Base-by-base conservation (phyloP, 192 early-diverging fungal species). In the Umbelopsis sp. region DNA sequence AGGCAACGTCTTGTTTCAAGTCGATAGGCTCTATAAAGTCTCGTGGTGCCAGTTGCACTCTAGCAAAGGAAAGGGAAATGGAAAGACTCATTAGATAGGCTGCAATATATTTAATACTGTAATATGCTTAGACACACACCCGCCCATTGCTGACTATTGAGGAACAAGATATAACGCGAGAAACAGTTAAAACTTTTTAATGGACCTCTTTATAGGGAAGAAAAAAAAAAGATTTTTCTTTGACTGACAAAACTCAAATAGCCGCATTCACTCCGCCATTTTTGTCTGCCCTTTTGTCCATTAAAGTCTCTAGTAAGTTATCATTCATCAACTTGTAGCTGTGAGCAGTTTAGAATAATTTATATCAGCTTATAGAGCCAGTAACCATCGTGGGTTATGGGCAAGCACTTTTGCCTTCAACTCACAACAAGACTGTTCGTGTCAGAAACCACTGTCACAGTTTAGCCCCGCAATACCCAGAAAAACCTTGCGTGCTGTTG, bases 41-140 rank as follows among this genome's bases (percentile, higher is more conserved):
- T 61, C 55, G 27, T 61, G 55, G 55, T 61, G 55, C 55, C 27
- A 61, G 55, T 61, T 61, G 55, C 30, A 61, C 55, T 18, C 55
- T 61, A 35, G 27, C 27, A 16, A 7, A 2, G 18, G 15, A 4
- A n/a, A 27, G 13, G 30, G 18, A 4, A 4, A n/a, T 13, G 13
- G 30, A 33, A 35, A 61, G 55, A 4, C 33, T 61, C 18, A 61
- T 61, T 27, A 15, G 37, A 6, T 4, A 41, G 10, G 1, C 16
- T 35, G 11, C 2, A 11, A 25, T 23, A 25, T 23, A 35, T 35
- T 27, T 37, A 12, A 2, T 37, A 16, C 16, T 18, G 2, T 25
- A 35, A 23, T 9, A 9, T 41, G 10, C 37, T 41, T 61, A 61
- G 27, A 61, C 5, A 61, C 55, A 30, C 55, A 61, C 55, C 55